Base-by-base conservation (phyloP, 1,284 basidiomycete genomes). In the Tilletia walkeri region DNA sequence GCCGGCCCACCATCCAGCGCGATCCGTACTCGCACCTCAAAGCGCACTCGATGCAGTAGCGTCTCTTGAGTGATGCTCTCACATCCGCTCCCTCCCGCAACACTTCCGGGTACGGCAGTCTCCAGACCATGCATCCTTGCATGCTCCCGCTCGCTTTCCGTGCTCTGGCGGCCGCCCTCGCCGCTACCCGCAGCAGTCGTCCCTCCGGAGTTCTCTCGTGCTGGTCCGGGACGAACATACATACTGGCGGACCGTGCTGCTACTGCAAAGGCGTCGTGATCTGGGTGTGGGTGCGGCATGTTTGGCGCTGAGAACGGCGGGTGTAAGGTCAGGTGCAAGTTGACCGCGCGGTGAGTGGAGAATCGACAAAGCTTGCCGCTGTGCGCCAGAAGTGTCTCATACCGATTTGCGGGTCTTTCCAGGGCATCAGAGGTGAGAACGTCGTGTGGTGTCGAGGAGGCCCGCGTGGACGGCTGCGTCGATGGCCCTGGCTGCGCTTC, bases 41-140 rank as follows among this genome's bases (percentile, higher is more conserved):
- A 83, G 54, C 69, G 73, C 50, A 83, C 77, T n/a, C 72, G 73
- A 69, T 82, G 81, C 67, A 82, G 71, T 4, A 77, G 63, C 0
- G 82, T 83, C 66, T 80, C 77, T 65, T 83, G 82, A 34, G 73
- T 78, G 69, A 83, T 77, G 49, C 78, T 78, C 69, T 82, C 80
- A 70, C 82, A 83, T 10, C 77, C 74, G 12, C 79, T 77, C 14
- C 79, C 80, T 16, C 78, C 81, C 16, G 76, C 80, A 1, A 63
- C 36, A 41, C 59, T 63, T 7, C 59, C 59, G 4, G 59, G 59
- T 5, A 20, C 59, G 4, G 59, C 59, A 3, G 36, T 34, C 34
- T 63, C 59, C 30, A 39, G 36, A 7, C 16, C 56, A n/a, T 34
- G 56, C 14, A 30, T 18, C 6, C 24, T 10, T 30, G n/a, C 24